phyloP scores from a whole-genome alignment of 2,329 filamentous ascomycete species.

The Phialophora expanda region DNA sequence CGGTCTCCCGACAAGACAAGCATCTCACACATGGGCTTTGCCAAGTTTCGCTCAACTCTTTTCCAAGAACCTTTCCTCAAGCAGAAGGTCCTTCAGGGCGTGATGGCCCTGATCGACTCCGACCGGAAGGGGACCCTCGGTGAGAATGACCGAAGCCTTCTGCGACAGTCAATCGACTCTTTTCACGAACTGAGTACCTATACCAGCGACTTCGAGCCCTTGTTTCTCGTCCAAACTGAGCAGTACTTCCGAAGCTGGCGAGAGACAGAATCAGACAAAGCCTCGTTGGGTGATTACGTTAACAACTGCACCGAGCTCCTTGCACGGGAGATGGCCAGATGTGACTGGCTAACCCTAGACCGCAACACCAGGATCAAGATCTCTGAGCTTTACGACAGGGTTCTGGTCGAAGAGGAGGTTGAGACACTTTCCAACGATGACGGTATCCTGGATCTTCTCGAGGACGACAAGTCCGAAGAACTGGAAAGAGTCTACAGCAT shows the following conservation, averaged over 20 bases:
- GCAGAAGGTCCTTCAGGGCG: conserved; percentile 65
- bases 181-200: conserved; percentile 86
- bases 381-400: conserved; percentile 72
- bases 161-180: conserved; percentile 78
- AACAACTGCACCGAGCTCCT: conserved; percentile 71
- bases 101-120: conserved; percentile 75
- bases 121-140: conserved; percentile 66
- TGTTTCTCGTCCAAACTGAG: conserved; percentile 70
- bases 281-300: conserved; percentile 76
- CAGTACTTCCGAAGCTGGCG: conserved; percentile 73
- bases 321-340: conserved; percentile 72
- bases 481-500: conserved; percentile 79
- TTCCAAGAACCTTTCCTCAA: conserved; percentile 61
- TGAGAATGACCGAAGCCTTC: conserved; percentile 66
- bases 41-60: conserved; percentile 71
- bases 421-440: conserved; percentile 68
- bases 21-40: conserved; percentile 80
- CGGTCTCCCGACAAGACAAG: conserved; percentile 71
- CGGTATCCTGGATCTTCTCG: conserved; percentile 74
- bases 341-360: conserved; percentile 80
- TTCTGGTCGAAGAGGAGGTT: conserved; percentile 72
- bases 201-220: conserved; percentile 75
- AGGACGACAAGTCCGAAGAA: conserved; percentile 70
- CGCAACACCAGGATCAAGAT: conserved; percentile 79
- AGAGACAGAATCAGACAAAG: conserved; percentile 64